A percentile compares a stretch with the other conserved stretches of the same genome.
phyloP scores from a whole-genome alignment of 2,329 filamentous ascomycete genomes.

The Botrytis tulipae region DNA sequence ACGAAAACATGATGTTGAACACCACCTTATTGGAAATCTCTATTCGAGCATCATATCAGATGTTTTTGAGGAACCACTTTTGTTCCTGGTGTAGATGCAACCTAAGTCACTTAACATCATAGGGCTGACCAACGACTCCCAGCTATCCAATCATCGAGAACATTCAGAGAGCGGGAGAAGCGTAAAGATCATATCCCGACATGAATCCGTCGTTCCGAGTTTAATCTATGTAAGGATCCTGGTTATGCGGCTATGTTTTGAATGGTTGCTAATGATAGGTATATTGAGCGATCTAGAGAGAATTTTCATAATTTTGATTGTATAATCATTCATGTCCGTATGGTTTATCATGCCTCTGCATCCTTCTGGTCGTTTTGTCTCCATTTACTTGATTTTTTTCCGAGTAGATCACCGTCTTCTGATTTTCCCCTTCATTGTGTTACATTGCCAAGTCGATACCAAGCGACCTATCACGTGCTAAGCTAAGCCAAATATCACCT shows the following conservation, averaged over 20 bases:
- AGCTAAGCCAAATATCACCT: neutral
- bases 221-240: neutral
- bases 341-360: neutral
- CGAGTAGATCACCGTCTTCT: neutral
- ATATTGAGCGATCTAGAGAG: neutral
- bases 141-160: constrained; percentile 1
- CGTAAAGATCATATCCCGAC: constrained; percentile 3
- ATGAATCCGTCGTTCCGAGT: neutral
- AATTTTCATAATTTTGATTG: neutral
- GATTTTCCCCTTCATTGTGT: constrained; percentile 4
- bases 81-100: neutral
- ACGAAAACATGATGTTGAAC: neutral
- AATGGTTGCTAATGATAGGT: constrained; percentile 4
- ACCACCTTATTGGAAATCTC: neutral
- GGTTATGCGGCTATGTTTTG: neutral
- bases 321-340: neutral
- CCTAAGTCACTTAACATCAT: neutral
- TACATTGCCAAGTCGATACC: neutral
- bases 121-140: constrained; percentile 8
- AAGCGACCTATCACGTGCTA: constrained; percentile 7
- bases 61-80: neutral
- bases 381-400: neutral
- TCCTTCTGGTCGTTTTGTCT: neutral
- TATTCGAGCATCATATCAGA: neutral
- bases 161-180: neutral